Evolutionary conservation across 257 asterid genomes (phyloP), one percentile per base, ranked within the genome.

Genomic region (Solanum arcanum): DNA sequence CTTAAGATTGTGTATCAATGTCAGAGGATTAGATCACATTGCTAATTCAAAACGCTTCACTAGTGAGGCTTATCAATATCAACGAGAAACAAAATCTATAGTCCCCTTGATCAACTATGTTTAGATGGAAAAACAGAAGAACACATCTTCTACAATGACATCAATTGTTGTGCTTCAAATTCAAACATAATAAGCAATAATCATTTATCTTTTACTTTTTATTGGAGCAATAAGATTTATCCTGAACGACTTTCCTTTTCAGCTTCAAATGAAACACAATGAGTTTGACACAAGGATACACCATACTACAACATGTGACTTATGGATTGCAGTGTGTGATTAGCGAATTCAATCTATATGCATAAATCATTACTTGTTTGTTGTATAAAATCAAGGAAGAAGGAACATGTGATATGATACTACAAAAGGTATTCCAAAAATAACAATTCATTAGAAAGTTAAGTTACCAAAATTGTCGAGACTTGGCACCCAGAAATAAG

Each of bases 401-500:
- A 29, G 35, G 27, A 75, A 42, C 14, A 25, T 21, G 42, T 37
- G 49, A 60, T n/a, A 86, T 86, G 85, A 56, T n/a, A 47, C 75
- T 27, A 14, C 21, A 68, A 68, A 68, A 39, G 12, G 75, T 18
- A 68, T 68, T 27, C 75, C 75, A 13, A 21, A 68, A 27, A 64
- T 64, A 25, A 35, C 60, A 25, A 64, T 69, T 44, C 44, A 86
- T 72, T 46, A 46, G 66, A 46, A 78, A 46, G 25, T 9, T 25
- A 78, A 78, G 83, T 84, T 83, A 95, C 98, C 91, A 98, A 91
- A 97, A 97, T 87, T 98, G 97, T 73, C 94, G 98, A 90, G 96
- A 97, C 90, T 94, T 95, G 88, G 98, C 98, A 83, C 98, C 99
- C 85, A 95, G 98, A 92, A 94, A 97, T 89, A 94, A 84, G 56